Evolutionary conservation across 768 basidiomycete species (phyloP), one percentile per base, ranked within the genome.

Genomic region (Macrolepiota albuminosa): DNA sequence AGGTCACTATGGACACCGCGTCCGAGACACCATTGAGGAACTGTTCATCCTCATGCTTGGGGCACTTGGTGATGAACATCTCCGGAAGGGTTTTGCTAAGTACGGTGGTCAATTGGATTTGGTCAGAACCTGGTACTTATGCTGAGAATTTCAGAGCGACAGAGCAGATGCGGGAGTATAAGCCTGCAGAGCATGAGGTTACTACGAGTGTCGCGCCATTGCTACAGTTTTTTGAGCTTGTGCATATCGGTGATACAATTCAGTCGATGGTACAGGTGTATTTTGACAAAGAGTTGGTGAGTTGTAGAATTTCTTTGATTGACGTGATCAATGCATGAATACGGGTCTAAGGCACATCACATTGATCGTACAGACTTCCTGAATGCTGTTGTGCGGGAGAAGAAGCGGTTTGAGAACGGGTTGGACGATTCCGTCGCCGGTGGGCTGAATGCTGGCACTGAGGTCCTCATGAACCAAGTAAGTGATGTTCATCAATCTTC

Each of bases 251-350:
- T 1, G 96, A 99, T 69, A 99, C 93, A 16, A 98, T 98, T 47
- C 93, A 96, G 73, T 93, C 88, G 18, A 98, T 98, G 86, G 86
- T 97, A 6, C 95, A 99, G 66, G 97, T 98, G 2, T 99, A 95
- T 72, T 99, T 96, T 68, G 97, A 98, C 69, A 95, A 95, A 68
- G 96, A 97, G 67, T 76, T 98, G 74, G 93, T 91, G 61, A 29
- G 87, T 70, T 8, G 60, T 48, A 18, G n/a, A 55, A 18, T 24
- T 4, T 46, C 53, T 16, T 31, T 21, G 26, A 48, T 47, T 48
- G 61, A 49, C 42, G 21, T 57, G 31, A 48, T n/a, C 33, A 51
- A 34, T 26, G 46, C 53, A 26, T 39, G n/a, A 46, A 33, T 16
- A 46, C 3, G 3, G 26, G 18, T 34, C 21, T 4, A 57, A 93